Base-by-base conservation (phyloP, 2,329 filamentous ascomycete species). In the Plectosphaerella cucumerina region DNA sequence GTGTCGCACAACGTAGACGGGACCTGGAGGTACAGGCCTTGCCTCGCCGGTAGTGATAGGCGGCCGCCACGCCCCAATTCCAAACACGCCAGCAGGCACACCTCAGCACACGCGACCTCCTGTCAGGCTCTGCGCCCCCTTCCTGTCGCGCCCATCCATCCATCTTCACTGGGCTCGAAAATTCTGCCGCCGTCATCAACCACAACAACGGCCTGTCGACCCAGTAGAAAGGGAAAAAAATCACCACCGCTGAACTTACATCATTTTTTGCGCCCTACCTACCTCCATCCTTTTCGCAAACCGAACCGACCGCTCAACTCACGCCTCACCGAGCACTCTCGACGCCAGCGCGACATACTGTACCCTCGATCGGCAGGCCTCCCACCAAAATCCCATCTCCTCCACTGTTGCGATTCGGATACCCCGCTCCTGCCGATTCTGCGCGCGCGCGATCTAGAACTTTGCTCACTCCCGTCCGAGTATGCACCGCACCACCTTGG, bases 341-440 rank as follows among this genome's bases (percentile, higher is more conserved):
- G 34, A 5, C 34, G n/a, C n/a, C n/a, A n/a, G n/a, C n/a, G n/a
- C n/a, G n/a, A n/a, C n/a, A n/a, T n/a, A n/a, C n/a, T n/a, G n/a
- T 10, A 42, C 18, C 39, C 45, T 39, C 37, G 22, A 42, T 51
- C 52, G 47, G 50, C 54, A 52, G 47, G 31, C 50, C 44, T 23
- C 45, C 33, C 39, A 20, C 39, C 44, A 21, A 20, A 35, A 21
- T 47, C 35, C 31, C 35, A 35, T 49, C 54, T 56, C 47, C 26
- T 31, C 26, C 26, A 31, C 26, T 31, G 26, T 47, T 54, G 51
- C 49, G 51, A 56, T 50, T 55, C 53, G 51, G 49, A 56, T 57
- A 57, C 55, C 55, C 55, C 55, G 55, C 55, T 57, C 55, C 55
- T 57, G 49, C 53, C 53, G 44, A 57, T 53, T 56, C 53, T 57